Base-by-base conservation (phyloP, 179 eudicot genomes). In the Drosera spatulata region DNA sequence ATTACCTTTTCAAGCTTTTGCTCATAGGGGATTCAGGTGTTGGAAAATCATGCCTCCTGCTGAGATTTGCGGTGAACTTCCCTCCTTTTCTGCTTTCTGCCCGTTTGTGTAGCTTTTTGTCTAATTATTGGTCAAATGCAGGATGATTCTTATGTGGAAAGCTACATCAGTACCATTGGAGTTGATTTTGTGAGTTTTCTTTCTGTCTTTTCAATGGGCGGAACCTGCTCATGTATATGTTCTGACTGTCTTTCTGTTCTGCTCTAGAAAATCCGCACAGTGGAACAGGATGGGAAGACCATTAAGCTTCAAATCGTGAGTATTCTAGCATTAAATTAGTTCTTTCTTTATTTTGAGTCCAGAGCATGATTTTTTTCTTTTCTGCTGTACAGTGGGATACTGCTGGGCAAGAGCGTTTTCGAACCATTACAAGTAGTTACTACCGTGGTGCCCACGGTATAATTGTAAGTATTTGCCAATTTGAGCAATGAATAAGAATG, bases 361-460 rank as follows among this genome's bases (percentile, higher is more conserved):
- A 6, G 8, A 55, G 38, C 10, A 33, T 2, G 47, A 0, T 45
- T 13, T 39, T 10, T 44, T 50, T 15, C 2, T 40, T 47, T 50
- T 60, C 57, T 49, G 39, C 33, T 40, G 47, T 61, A 22, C 51
- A 75, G 79, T 75, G 79, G 79, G 79, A 75, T 68, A 75, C 79
- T 42, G 83, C 80, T 63, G 80, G 83, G 56, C 83, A 79, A 66
- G 80, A 79, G 60, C 76, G 77, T 53, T 79, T 79, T 66, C 59
- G 77, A 40, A 79, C 83, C 33, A 69, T 79, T 61, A 79, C 83
- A 7, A 75, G 83, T 61, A 75, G 80, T 50, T 79, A 79, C 69
- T 79, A 79, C 61, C 76, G 80, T 39, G 83, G 83, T 63, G 83
- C 83, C 59, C 83, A 79, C 63, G 83, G 80, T 50, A 75, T 79